Conservation (phyloP, 2,329 filamentous ascomycete genomes). For the Aureobasidium sp. region DNA sequence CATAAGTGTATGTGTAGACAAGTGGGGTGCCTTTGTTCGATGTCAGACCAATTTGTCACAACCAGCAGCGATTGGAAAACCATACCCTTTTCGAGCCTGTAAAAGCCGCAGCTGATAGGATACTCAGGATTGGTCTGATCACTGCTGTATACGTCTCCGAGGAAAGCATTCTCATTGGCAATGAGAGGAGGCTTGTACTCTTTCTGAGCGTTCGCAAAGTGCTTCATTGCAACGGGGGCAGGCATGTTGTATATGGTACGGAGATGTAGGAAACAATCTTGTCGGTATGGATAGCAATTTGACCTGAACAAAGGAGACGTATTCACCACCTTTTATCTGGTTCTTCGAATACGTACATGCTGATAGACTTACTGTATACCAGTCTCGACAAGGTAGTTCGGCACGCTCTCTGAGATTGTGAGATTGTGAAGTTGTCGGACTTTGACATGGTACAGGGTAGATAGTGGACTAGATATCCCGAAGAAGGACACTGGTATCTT, state of each 20-base stretch:
- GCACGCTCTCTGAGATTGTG: background rate
- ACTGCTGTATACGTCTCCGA: constrained; percentile 53
- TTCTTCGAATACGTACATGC: background rate
- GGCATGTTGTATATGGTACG: constrained; percentile 21
- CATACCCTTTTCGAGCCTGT: constrained; percentile 55
- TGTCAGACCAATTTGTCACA: background rate
- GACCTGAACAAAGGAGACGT: background rate
- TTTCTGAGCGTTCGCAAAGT: constrained; percentile 53
- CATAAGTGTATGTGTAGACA: constrained; percentile 62
- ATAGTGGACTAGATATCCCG: background rate
- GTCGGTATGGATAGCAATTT: background rate
- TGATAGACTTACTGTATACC: background rate
- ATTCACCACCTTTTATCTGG: background rate
- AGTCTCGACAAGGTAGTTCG: background rate
- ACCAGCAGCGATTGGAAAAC: background rate
- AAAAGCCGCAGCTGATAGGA: constrained; percentile 59
- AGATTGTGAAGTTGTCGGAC: background rate
- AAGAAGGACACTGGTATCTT: background rate
- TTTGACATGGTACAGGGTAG: background rate
- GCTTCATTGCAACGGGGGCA: constrained; percentile 36
- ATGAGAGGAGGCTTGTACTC: constrained; percentile 59
- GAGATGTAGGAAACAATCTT: background rate
- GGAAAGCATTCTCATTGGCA: constrained; percentile 60
- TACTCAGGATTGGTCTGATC: constrained; percentile 50
- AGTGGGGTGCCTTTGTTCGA: constrained; percentile 47